Evolutionary conservation across 2,329 filamentous ascomycete species (phyloP), one percentile per base, ranked within the genome.

Genomic region (Diaporthe capsici): DNA sequence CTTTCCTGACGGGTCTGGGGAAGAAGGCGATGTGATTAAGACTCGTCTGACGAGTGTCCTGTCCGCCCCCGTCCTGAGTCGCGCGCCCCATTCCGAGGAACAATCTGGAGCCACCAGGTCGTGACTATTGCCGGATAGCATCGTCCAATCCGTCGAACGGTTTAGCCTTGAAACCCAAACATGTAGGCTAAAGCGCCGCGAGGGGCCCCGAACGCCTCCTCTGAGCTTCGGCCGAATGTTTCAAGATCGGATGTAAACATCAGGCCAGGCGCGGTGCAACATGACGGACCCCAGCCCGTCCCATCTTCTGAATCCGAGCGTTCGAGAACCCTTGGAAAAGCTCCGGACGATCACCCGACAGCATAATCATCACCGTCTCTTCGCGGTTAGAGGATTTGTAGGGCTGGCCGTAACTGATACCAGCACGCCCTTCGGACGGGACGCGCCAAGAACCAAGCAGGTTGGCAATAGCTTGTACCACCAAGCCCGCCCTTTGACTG

Each of bases 161-260:
- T 53, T 53, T 51, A 68, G 65, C 31, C 31, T 53, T 68, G 65
- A 68, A 68, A 68, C 65, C 47, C 65, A 68, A 53, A 68, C 31
- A 20, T 68, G 31, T 20, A 70, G 49, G 65, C 65, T 68, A 53
- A 53, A 68, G 65, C 65, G 31, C 65, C 22, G 7, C 25, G 6
- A 39, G 20, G 31, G 1, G 20, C 63, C 47, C 60, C 60, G 31
- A 12, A 28, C 60, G 37, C 37, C 28, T 53, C 47, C 47, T 68
- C 65, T 70, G 42, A 42, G 65, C 65, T 70, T 70, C 65, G 65
- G 65, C 65, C 65, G 49, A 70, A 28, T 70, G 65, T 70, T 70
- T 70, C 65, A 70, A 68, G 65, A 70, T 42, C 31, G 49, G 65
- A 70, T 42, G 65, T 70, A 55, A 55, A 70, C 34, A 70, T 70